Evolutionary conservation across 2,329 filamentous ascomycete species (phyloP).

Genomic region (Blastomyces percursus): DNA sequence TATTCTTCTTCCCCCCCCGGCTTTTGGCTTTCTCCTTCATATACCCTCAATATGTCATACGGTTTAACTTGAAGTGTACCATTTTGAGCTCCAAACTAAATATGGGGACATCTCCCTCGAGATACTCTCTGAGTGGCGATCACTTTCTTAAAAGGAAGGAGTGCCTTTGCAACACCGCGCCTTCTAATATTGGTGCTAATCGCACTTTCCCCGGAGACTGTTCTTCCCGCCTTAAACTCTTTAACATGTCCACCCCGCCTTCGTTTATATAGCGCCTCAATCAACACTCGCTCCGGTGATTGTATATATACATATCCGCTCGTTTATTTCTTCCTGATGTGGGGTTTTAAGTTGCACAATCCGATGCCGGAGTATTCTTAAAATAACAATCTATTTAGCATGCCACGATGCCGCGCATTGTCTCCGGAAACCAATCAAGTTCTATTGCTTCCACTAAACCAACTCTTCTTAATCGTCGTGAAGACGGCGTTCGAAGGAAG

Average conservation of each 20-base stretch:
- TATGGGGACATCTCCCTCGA: not conserved
- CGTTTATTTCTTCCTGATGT: not conserved
- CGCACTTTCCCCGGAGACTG: not conserved
- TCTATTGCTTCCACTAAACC: constrained; percentile 9
- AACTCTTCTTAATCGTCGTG: constrained; percentile 7
- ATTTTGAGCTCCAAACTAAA: not conserved
- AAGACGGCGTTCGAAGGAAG: not conserved
- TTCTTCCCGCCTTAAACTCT: not conserved
- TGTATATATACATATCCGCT: not conserved
- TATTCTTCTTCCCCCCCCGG: too few relatives aligned
- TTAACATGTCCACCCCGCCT: not conserved
- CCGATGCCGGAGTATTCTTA: constrained; percentile 4
- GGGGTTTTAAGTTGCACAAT: not conserved
- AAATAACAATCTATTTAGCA: not conserved
- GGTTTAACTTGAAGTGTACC: not conserved
- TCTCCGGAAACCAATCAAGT: constrained; percentile 7
- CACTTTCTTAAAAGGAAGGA: not conserved
- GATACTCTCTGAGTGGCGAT: not conserved
- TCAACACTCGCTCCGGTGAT: not conserved
- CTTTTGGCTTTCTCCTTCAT: not conserved
- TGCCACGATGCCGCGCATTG: constrained; percentile 7
- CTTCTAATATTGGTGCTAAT: not conserved
- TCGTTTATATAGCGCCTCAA: not conserved
- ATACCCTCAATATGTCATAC: not conserved
- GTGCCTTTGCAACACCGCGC: not conserved